These are phyloP conservation scores for Botrytis aclada DNA, from an alignment of 2,329 filamentous ascomycete species.

Conservation along the genomic window DNA sequence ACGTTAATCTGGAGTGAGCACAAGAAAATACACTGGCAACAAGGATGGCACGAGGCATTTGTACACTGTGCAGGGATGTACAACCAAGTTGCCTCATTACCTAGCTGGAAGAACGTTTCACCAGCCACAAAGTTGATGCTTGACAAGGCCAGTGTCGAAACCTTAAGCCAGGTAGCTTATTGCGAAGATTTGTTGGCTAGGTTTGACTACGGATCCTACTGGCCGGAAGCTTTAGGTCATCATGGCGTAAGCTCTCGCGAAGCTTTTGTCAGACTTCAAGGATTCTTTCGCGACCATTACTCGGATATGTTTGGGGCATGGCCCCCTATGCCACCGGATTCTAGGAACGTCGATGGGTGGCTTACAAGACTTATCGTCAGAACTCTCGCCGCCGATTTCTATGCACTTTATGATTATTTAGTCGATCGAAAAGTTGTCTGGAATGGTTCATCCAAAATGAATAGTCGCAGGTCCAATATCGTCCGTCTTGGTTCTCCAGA, in stretches of 20 bases:
- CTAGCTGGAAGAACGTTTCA: slow-evolving; percentile 58
- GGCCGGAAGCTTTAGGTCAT: slow-evolving; percentile 43
- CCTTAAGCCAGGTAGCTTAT: slow-evolving; percentile 58
- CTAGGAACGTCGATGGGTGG: slow-evolving; percentile 54
- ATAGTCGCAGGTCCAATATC: slow-evolving; percentile 64
- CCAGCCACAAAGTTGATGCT: slow-evolving; percentile 61
- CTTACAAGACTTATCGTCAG: slow-evolving; percentile 56
- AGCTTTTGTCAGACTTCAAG: slow-evolving; percentile 57
- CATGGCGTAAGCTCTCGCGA: slow-evolving; percentile 38
- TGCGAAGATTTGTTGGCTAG: slow-evolving; percentile 58
- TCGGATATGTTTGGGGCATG: slow-evolving; percentile 55
- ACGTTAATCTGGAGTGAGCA: slow-evolving; percentile 65
- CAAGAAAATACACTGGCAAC: slow-evolving; percentile 57
- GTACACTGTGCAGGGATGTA: slow-evolving; percentile 66
- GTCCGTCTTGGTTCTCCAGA: slow-evolving; percentile 46
- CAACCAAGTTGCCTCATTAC: slow-evolving; percentile 46
- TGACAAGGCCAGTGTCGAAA: slow-evolving; percentile 58
- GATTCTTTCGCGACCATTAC: slow-evolving; percentile 60
- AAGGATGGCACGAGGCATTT: slow-evolving; percentile 66
- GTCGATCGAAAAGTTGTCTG: slow-evolving; percentile 65
- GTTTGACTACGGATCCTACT: slow-evolving; percentile 62
- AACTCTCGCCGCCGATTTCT: slow-evolving; percentile 63
- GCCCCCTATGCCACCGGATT: slow-evolving; percentile 49
- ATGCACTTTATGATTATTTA: slow-evolving; percentile 66
- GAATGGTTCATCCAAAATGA: slow-evolving; percentile 60